Evolutionary conservation across 495 filamentous ascomycete genomes (phyloP), one percentile per base, ranked within the genome.

Genomic region (Penicillium riverlandense): DNA sequence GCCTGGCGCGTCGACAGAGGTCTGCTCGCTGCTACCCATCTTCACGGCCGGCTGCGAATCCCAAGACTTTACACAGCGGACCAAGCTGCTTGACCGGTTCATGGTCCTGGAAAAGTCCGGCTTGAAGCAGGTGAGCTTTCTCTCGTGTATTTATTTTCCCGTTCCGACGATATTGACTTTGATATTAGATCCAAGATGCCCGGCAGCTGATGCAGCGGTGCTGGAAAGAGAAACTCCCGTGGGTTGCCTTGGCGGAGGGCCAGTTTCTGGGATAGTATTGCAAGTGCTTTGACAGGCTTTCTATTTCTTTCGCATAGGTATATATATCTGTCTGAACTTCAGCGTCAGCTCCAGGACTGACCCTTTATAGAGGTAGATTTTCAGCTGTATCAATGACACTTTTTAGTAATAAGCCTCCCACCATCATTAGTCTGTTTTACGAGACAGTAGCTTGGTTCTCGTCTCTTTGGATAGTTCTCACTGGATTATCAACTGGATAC

Each of bases 21-120:
- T 80, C 4, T 88, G 84, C 55, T 69, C 88, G 6, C 56, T 95
- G 37, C 90, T 94, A 42, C 88, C 88, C 1, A 76, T 94, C 62
- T 92, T 94, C 61, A 85, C 84, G 8, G 88, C 87, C 6, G 88
- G 88, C 1, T 90, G 86, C 54, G 86, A 92, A 54, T 78, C 81
- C 3, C 58, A 66, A 37, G 74, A 82, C 37, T 45, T 62, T 27
- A 57, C 58, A 9, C 77, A 84, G 42, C 67, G 82, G 32, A 54
- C 63, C 14, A 74, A 79, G 47, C 80, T 90, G 12, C 67, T 87
- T 52, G 75, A 80, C 48, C 65, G 88, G 38, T 72, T 95, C 59
- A 71, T 74, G 56, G 74, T 73, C 36, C 71, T 90, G 13, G 88
- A 92, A 64, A 76, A 77, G 27, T 80, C 78, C 44, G 88, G 88